phyloP scores from a whole-genome alignment of 1,139 yeast genomes.

The Yueomyces sp. region DNA sequence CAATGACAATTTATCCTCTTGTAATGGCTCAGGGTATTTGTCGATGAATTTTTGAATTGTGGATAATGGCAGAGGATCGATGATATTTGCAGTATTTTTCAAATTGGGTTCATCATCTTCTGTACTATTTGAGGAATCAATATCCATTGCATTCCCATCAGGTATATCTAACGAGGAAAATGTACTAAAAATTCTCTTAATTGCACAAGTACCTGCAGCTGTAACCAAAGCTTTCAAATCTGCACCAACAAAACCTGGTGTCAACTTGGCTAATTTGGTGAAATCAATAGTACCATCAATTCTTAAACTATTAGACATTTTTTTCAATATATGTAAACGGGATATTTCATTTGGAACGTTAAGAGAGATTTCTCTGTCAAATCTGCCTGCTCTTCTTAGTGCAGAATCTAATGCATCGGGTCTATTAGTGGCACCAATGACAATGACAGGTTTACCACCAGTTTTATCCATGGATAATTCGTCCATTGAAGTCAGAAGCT shows the following conservation, averaged over 20 bases:
- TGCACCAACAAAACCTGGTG: constrained; percentile 98
- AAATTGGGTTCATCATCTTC: constrained; percentile 9
- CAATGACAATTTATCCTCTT: constrained; percentile 61
- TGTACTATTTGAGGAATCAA: constrained; percentile 28
- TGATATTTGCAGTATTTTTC: constrained; percentile 23
- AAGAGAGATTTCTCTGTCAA: constrained; percentile 86
- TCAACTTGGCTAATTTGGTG: constrained; percentile 66
- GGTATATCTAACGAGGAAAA: constrained; percentile 18
- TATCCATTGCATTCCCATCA: constrained; percentile 10
- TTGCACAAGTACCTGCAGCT: constrained; percentile 92
- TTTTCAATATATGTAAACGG: constrained; percentile 59
- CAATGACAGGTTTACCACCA: constrained; percentile 85
- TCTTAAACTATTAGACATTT: constrained; percentile 58
- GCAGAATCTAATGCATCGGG: constrained; percentile 97
- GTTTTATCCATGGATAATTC: constrained; percentile 81
- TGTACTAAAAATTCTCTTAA: constrained; percentile 63
- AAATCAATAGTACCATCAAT: constrained; percentile 64
- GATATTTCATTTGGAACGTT: constrained; percentile 87
- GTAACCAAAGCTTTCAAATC: constrained; percentile 88
- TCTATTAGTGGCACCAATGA: constrained; percentile 93
- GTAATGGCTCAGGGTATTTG: constrained; percentile 69
- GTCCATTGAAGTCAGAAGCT: constrained; percentile 85
- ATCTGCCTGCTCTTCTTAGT: constrained; percentile 89
- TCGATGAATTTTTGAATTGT: constrained; percentile 62
- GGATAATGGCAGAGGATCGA: constrained; percentile 31